Conservation (phyloP, 176 grass and related monocot species). For the Puya raimondii region DNA sequence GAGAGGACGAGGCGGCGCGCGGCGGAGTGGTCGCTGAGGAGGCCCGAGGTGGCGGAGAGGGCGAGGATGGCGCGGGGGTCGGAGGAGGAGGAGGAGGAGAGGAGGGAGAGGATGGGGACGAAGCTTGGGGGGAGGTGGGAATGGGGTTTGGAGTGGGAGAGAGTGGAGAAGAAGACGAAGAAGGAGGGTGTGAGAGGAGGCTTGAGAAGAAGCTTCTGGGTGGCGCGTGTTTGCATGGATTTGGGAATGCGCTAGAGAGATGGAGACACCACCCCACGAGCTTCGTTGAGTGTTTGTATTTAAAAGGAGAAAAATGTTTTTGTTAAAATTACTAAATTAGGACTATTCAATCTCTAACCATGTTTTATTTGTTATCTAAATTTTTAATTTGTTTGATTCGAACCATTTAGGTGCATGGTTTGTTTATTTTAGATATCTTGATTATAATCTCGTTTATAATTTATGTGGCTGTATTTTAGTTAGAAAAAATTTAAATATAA, state of each 20-base stretch:
- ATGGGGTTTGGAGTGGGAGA: background rate
- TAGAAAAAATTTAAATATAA: too few relatives aligned
- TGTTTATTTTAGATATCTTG: too few relatives aligned
- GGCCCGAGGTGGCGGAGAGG: slow-evolving; percentile 1
- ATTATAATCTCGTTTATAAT: too few relatives aligned
- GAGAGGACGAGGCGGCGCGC: slow-evolving; percentile 9
- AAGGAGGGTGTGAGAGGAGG: background rate
- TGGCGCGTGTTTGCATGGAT: background rate
- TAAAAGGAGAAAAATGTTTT: too few relatives aligned
- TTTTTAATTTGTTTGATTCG: too few relatives aligned
- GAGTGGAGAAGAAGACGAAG: background rate
- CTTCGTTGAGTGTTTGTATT: too few relatives aligned
- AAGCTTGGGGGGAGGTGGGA: background rate
- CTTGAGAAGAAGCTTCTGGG: background rate
- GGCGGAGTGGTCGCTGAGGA: slow-evolving; percentile 9
- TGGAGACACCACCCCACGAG: too few relatives aligned
- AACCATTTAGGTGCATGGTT: too few relatives aligned
- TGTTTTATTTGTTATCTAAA: too few relatives aligned
- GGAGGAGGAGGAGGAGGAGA: background rate
- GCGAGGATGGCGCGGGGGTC: slow-evolving; percentile 5
- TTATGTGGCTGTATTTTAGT: too few relatives aligned
- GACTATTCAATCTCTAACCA: too few relatives aligned
- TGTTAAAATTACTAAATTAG: too few relatives aligned
- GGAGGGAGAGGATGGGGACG: background rate
- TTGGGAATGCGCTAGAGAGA: background rate